Base-by-base conservation (phyloP, 75 land plant species). In the Picea sitchensis region DNA sequence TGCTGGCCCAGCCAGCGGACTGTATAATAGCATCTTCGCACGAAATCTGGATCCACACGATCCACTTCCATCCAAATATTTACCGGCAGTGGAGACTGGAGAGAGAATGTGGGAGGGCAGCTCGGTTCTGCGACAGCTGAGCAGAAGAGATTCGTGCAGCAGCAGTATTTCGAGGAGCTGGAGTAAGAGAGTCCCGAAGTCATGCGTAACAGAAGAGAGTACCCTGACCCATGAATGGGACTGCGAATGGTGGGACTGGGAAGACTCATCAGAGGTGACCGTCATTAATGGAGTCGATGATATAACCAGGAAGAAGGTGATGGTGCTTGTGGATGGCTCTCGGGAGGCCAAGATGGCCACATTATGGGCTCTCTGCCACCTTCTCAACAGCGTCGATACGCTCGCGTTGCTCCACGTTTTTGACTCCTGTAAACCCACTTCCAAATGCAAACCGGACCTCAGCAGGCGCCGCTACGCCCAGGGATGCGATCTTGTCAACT, bases 311-410 rank as follows among this genome's bases (percentile, higher is more conserved):
- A 83, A 80, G 77, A 80, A 59, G 34, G 83, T 83, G 31, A 80
- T 83, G 83, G 83, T 83, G 30, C 77, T 83, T 44, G 65, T 83
- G 18, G 83, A 83, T 47, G 38, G 57, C 3, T 71, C 83, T 51
- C 65, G 14, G 3, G 78, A 83, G n/a, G 0, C 84, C 12, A 81
- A 61, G 58, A 59, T 18, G 8, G 77, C 84, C 15, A 61, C 65
- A 41, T 23, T 73, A 21, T 80, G 83, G 84, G 84, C 77, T 0
- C 77, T 81, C 21, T 83, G 34, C 13, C 62, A 83, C 31, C 51
- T 83, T 72, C 81, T 80, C 21, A 78, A 80, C 38, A 41, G 7
- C 20, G 30, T 26, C 30, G 83, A 83, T 76, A 65, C 47, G 1
- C 59, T 83, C 44, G 11, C 34, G 1, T 31, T 83, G 2, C 14